Conservation (phyloP, 2,329 filamentous ascomycete species). For the Coniochaeta ligniaria region DNA sequence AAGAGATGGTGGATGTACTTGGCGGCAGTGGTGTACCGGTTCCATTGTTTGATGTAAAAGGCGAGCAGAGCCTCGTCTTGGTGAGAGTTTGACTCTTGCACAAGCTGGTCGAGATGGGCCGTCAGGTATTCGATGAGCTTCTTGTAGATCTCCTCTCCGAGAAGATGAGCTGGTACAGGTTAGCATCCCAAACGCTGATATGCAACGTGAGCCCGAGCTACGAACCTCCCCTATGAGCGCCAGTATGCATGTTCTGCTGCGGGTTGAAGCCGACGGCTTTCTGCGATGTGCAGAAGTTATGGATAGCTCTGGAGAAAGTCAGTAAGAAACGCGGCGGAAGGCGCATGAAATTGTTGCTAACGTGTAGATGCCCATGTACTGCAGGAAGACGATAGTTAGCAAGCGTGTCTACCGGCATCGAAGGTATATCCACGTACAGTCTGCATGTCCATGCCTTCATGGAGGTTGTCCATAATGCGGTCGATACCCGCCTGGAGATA, state of each 20-base stretch:
- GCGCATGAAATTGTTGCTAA: conserved; percentile 26
- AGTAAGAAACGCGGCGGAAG: neutral
- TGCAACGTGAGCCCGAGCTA: neutral
- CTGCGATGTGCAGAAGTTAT: conserved; percentile 98
- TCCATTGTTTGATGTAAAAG: conserved; percentile 97
- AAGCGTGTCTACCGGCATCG: neutral
- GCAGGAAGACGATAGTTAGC: conserved; percentile 12
- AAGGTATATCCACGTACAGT: conserved; percentile 53
- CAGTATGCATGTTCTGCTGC: conserved; percentile 35
- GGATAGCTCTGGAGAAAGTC: conserved; percentile 62
- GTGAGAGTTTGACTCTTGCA: conserved; percentile 67
- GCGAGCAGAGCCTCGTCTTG: conserved; percentile 81
- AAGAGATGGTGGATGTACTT: conserved; percentile 98
- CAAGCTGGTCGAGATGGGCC: conserved; percentile 64
- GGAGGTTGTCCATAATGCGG: conserved; percentile 87
- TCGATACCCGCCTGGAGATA: conserved; percentile 85
- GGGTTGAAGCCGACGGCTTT: conserved; percentile 66
- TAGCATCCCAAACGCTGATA: neutral
- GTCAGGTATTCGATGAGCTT: conserved; percentile 83
- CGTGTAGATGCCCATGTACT: conserved; percentile 98
- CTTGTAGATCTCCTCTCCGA: conserved; percentile 93
- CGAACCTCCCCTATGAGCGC: conserved; percentile 65
- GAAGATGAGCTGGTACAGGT: conserved; percentile 64
- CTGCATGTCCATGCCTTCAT: conserved; percentile 88
- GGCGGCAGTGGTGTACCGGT: conserved; percentile 87